Evolutionary conservation across 2,329 filamentous ascomycete genomes (phyloP).

Genomic region (Diplodia sapinea): DNA sequence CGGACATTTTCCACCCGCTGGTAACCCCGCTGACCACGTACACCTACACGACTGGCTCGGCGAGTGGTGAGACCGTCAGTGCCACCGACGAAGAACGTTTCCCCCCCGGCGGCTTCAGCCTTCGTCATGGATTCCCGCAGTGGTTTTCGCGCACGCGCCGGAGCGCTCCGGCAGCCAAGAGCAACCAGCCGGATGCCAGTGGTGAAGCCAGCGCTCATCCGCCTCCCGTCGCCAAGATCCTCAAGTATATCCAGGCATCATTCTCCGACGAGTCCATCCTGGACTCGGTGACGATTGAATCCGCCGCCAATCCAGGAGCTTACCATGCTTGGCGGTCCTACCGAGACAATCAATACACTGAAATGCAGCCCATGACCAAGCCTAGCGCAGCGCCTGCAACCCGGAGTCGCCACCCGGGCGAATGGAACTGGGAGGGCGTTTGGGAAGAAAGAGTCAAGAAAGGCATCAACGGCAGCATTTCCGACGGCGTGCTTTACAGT

Average conservation of each 20-base stretch:
- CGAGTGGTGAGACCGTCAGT: constrained; percentile 77
- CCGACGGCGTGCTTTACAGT: constrained; percentile 80
- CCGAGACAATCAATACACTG: constrained; percentile 47
- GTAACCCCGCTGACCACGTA: constrained; percentile 94
- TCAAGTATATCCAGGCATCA: constrained; percentile 80
- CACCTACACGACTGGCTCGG: constrained; percentile 79
- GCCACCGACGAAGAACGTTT: constrained; percentile 82
- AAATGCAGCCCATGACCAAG: constrained; percentile 25
- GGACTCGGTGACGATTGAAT: constrained; percentile 78
- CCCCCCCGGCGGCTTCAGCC: constrained; percentile 86
- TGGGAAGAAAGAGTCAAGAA: constrained; percentile 90
- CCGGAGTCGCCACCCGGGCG: constrained; percentile 69
- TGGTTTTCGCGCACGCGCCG: constrained; percentile 70
- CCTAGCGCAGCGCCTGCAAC: constrained; percentile 42
- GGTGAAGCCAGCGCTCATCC: constrained; percentile 32
- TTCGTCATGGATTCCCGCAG: constrained; percentile 85
- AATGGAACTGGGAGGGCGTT: constrained; percentile 98
- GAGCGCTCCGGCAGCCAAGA: constrained; percentile 34
- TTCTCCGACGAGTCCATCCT: constrained; percentile 80
- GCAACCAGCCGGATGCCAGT: constrained; percentile 11
- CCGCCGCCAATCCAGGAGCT: constrained; percentile 86
- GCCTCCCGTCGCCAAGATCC: constrained; percentile 58
- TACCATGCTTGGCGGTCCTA: constrained; percentile 92
- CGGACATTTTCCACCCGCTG: constrained; percentile 93
- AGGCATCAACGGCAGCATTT: constrained; percentile 75